These are phyloP conservation scores for Gracilaria gracilis DNA, from an alignment of 23 red algal species.

Conservation along the genomic window DNA sequence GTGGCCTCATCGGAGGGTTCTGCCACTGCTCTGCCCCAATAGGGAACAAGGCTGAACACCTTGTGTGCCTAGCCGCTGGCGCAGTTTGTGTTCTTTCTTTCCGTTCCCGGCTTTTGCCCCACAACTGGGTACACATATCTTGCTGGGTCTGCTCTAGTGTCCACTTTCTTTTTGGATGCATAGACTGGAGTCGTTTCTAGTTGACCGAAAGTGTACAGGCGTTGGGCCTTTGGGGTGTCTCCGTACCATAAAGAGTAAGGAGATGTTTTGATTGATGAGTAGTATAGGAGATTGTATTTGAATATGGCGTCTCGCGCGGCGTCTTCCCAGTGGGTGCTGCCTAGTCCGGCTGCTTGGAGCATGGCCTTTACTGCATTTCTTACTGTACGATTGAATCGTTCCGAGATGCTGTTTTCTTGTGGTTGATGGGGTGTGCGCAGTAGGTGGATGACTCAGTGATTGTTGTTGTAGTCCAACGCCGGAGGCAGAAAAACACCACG, in stretches of 20 bases:
- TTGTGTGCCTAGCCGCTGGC: too few species aligned
- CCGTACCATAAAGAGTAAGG: constrained; percentile 10
- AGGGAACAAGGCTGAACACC: too few species aligned
- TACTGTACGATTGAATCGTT: constrained; percentile 4
- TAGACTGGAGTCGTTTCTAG: constrained; percentile 15
- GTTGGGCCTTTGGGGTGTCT: neutral
- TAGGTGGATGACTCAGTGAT: neutral
- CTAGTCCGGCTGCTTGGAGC: neutral
- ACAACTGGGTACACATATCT: constrained; percentile 7
- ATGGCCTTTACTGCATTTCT: neutral
- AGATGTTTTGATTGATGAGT: neutral
- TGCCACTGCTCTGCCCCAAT: too few species aligned
- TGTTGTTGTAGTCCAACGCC: too few species aligned
- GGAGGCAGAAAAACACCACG: too few species aligned
- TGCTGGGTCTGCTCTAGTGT: neutral
- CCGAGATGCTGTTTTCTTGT: constrained; percentile 21
- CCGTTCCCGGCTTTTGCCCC: too few species aligned
- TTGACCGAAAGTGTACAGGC: neutral
- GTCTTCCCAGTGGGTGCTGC: too few species aligned
- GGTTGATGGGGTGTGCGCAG: constrained; percentile 24
- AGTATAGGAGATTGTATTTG: constrained; percentile 25
- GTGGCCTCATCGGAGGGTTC: too few species aligned
- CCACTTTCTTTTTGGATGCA: constrained; percentile 20
- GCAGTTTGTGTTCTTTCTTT: too few species aligned
- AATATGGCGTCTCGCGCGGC: neutral